Evolutionary conservation across 805 yeast genomes (phyloP), one percentile per base, ranked within the genome.

Genomic region (Yamadazyma insecticola): DNA sequence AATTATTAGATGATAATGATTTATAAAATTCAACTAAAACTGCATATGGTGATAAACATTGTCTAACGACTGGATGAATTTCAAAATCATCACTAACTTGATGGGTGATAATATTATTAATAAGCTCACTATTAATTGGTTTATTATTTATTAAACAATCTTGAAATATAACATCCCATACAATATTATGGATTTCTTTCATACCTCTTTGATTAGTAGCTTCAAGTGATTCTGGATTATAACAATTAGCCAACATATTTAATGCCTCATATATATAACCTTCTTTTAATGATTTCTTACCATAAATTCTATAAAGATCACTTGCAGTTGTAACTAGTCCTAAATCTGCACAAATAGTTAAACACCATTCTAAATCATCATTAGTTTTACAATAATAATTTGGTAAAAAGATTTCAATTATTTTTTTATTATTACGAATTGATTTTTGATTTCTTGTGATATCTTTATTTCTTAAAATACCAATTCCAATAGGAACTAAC

Each of bases 321-420:
- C 67, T 67, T 0, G 83, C 76, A 9, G 83, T 76, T 6, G 67
- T 57, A n/a, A 76, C 65, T 24, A 82, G 51, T 44, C 72, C 74
- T 50, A 82, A 63, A 43, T 78, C 70, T 9, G 88, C 83, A 58
- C 90, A 81, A 4, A 83, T 63, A 2, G 85, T 73, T 30, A 83
- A 58, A 26, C 80, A 72, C 90, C 90, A 83, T 52, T 83, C 92
- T 39, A 81, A 66, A 49, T 83, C 94, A 50, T 82, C 89, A 47
- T 78, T 81, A 6, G 79, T 78, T 32, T 69, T 58, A 46, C 77
- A 78, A 26, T 77, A 65, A 48, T 64, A 82, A 14, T 67, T 68
- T 4, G 86, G 85, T 21, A 83, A 55, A 28, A 74, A 66, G 37
- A 75, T 78, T 4, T 75, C 67, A 21, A 83, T 65, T 1, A 74